Percentiles rank a stretch among this genome's conserved stretches.
Evolutionary conservation across 2,329 filamentous ascomycete genomes (phyloP).

Genomic region (Neocucurbitaria cava): DNA sequence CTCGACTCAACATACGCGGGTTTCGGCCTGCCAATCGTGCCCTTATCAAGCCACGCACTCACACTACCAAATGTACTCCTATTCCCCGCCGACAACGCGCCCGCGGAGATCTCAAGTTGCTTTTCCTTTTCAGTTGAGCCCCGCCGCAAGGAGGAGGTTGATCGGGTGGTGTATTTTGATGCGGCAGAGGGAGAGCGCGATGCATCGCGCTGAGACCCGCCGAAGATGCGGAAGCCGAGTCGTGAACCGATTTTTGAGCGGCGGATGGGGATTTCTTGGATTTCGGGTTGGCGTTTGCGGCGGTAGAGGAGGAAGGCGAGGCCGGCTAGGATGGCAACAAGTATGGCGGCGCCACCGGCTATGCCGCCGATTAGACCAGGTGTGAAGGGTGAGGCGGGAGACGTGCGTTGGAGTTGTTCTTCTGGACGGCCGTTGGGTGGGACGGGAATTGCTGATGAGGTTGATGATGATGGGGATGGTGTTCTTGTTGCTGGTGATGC

Average conservation of each 20-base stretch:
- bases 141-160: background rate
- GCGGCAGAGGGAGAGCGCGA: background rate
- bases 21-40: conserved; percentile 23
- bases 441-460: background rate
- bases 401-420: conserved; percentile 8
- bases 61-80: conserved; percentile 8
- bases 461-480: background rate
- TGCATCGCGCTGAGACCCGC: conserved; percentile 4
- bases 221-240: conserved; percentile 23
- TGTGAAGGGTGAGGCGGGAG: conserved; percentile 5
- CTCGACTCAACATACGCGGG: conserved; percentile 15
- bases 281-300: conserved; percentile 9
- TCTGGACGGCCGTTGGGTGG: background rate
- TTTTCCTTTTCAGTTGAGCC: background rate
- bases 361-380: conserved; percentile 25
- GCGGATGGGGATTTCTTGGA: conserved; percentile 30
- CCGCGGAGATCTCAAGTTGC: background rate
- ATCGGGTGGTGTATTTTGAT: background rate
- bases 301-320: conserved; percentile 13
- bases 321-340: conserved; percentile 13
- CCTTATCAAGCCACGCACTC: conserved; percentile 20
- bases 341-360: conserved; percentile 7
- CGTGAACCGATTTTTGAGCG: conserved; percentile 26
- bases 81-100: background rate
- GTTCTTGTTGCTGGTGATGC: background rate